Evolutionary conservation across 192 early-diverging fungal species (phyloP), one percentile per base, ranked within the genome.

Genomic region (Fimicolochytrium jonesii): DNA sequence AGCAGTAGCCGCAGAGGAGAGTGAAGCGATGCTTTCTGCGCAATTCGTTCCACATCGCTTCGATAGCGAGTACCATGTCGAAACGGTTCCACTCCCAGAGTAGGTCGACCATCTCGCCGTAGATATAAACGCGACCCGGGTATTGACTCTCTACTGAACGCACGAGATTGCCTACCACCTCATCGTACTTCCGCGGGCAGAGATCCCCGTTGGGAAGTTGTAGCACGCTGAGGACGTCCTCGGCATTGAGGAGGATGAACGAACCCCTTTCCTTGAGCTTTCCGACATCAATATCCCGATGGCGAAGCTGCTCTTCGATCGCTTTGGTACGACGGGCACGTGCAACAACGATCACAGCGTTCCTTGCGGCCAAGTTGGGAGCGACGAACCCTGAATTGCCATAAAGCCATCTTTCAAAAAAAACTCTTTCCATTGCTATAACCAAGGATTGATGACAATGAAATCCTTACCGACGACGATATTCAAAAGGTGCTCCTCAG

Each of bases 71-170:
- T 20, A 39, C 34, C 10, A n/a, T 22, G 10, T 41, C 36, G 42
- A 18, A 58, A 20, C 44, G 18, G 18, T 39, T 39, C 7, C 56
- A 39, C 0, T 10, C 10, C 13, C 15, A n/a, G 39, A 58, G 56
- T 20, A 58, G 7, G 36, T 58, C 33, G 36, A 58, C 56, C 7
- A 58, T 58, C 25, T 58, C 56, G 17, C 56, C 56, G 4, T 47
- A 58, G 10, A 34, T 39, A 29, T 44, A 58, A 39, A 58, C 3
- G 13, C 56, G 56, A 58, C 41, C 56, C 9, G 7, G 29, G 3
- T 25, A 58, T 34, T 58, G 25, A 18, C 37, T 17, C 18, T n/a
- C 17, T 13, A 58, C 39, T 20, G n/a, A 10, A 18, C 41, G 34
- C 39, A 42, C 39, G 18, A 58, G 17, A 9, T 35, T 41, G 10